These are phyloP conservation scores for Euphorbia lathyris DNA, from an alignment of 345 rosid species.

Conservation along the genomic window DNA sequence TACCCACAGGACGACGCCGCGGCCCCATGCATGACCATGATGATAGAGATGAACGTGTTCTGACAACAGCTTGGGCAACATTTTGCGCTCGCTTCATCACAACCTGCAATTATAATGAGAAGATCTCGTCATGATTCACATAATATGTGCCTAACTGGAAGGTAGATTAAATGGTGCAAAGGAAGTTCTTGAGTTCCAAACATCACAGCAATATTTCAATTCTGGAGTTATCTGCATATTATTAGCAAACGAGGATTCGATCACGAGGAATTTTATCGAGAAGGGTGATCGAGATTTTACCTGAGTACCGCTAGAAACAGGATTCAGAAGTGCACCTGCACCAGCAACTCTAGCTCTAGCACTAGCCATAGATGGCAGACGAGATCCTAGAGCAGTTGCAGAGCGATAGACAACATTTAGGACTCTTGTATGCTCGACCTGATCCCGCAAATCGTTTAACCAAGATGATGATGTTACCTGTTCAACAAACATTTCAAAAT, in stretches of 20 bases:
- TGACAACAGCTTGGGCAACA: constrained; percentile 84
- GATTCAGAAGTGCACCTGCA: constrained; percentile 86
- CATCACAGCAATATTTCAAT: neutral
- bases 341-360: constrained; percentile 96
- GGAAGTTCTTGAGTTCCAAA: neutral
- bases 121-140: neutral
- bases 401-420: constrained; percentile 88
- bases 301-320: constrained; percentile 87
- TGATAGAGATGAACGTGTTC: constrained; percentile 68
- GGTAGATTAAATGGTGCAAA: neutral
- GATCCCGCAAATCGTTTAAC: constrained; percentile 91
- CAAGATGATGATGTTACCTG: constrained; percentile 96
- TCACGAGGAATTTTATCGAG: neutral
- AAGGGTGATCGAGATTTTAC: constrained; percentile 32
- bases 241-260: neutral
- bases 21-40: constrained; percentile 97
- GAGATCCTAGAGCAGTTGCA: constrained; percentile 92
- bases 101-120: constrained; percentile 40
- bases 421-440: constrained; percentile 82
- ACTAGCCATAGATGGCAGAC: constrained; percentile 83
- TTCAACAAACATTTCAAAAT: constrained; percentile 18
- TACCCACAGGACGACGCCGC: constrained; percentile 57
- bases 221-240: neutral
- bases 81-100: constrained; percentile 89
- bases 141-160: neutral